Base-by-base conservation (phyloP, 768 basidiomycete species). In the Tephrocybe sp. region DNA sequence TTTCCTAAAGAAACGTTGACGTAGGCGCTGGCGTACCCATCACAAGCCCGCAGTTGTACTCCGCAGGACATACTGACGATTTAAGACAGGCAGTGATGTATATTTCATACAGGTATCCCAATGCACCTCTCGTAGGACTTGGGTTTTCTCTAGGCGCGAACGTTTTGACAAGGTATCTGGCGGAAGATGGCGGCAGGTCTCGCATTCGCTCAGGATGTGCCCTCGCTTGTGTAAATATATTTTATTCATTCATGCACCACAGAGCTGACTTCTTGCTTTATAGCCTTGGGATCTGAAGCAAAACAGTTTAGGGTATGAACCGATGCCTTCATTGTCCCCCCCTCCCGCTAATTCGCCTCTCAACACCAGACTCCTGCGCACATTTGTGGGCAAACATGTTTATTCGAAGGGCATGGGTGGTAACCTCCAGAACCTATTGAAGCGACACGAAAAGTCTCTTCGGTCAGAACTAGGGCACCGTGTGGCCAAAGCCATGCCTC, bases 111-210 rank as follows among this genome's bases (percentile, higher is more conserved):
- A 64, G 67, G 54, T 95, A 86, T 60, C 95, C 96, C 2, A 70
- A 77, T 9, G 92, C 96, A 0, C 90, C 87, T 3, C 72, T 98
- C 32, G 69, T 96, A 15, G 96, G 90, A 12, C 69, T 97, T 9
- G 93, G 95, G 6, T 98, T 96, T 74, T 97, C 93, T 3, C 80
- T 99, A 32, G 97, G 96, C 37, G 90, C 94, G 37, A 93, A 91
- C 65, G 88, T 98, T 30, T 70, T 98, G 59, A 88, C 93, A 28
- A 80, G 91, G 55, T 97, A 97, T 67, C 71, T 95, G 45, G 93
- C 88, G 4, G 88, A 96, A 69, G 89, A 96, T 64, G 85, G 88
- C 12, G 73, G 73, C 32, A 61, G 72, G 18, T 80, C 82, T 60
- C 79, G 87, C 53, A 66, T 93, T 26, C 68, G 68, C 47, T 81